phyloP scores from a whole-genome alignment of 1,139 yeast genomes.

The Blastobotrys elegans region DNA sequence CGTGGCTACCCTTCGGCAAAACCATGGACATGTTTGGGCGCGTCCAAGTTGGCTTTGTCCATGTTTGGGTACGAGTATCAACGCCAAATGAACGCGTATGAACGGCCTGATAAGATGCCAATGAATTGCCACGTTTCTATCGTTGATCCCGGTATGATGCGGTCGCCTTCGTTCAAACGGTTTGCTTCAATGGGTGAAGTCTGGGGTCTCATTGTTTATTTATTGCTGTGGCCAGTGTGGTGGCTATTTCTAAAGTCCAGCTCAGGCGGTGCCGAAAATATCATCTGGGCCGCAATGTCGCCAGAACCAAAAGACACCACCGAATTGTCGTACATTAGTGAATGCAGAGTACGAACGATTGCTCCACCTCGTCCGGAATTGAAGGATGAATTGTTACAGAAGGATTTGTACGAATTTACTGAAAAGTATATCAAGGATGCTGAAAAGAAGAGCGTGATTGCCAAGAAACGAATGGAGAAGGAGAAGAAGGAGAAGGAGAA shows the following conservation, averaged over 20 bases:
- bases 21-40: constrained; percentile 78
- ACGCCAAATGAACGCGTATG: constrained; percentile 50
- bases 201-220: constrained; percentile 60
- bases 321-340: constrained; percentile 70
- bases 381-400: constrained; percentile 56
- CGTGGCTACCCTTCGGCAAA: constrained; percentile 54
- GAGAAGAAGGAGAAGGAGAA: constrained; percentile 5
- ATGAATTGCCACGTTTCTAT: constrained; percentile 63
- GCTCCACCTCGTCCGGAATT: constrained; percentile 64
- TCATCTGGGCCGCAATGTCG: constrained; percentile 62
- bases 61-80: constrained; percentile 75
- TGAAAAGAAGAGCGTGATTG: constrained; percentile 66
- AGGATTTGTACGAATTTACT: constrained; percentile 57
- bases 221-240: constrained; percentile 72
- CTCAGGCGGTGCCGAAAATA: constrained; percentile 72
- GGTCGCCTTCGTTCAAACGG: constrained; percentile 81
- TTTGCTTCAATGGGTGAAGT: constrained; percentile 72
- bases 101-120: constrained; percentile 62
- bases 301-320: constrained; percentile 58
- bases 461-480: constrained; percentile 24
- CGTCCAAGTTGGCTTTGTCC: constrained; percentile 71
- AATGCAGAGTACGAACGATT: constrained; percentile 52
- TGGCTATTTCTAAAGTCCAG: constrained; percentile 76
- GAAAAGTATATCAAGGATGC: constrained; percentile 49
- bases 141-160: constrained; percentile 89